Conservation (phyloP, 148 eudicot genomes). For the Beta vulgaris region DNA sequence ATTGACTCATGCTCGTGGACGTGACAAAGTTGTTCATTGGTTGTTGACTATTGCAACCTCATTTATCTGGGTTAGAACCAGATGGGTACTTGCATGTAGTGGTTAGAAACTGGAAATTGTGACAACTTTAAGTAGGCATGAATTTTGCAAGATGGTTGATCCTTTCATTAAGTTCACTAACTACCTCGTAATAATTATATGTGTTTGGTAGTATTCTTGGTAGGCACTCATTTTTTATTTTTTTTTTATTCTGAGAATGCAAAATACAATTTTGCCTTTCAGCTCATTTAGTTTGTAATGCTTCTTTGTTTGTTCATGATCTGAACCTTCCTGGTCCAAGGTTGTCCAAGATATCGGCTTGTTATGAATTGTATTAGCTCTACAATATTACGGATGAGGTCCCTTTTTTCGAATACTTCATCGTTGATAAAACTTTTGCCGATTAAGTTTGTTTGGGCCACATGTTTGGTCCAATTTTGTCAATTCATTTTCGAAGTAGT, state of each 20-base stretch:
- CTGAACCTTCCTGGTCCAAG: not conserved
- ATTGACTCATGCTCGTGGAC: too few species aligned
- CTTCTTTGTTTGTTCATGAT: not conserved
- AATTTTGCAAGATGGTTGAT: not conserved
- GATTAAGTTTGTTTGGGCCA: not conserved
- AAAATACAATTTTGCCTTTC: too few species aligned
- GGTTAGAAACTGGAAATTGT: not conserved
- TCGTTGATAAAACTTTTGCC: not conserved
- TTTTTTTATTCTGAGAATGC: not conserved
- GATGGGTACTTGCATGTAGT: too few species aligned
- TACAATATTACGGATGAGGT: not conserved
- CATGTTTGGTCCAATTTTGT: not conserved
- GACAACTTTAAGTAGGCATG: not conserved
- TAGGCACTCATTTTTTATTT: not conserved
- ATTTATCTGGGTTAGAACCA: too few species aligned
- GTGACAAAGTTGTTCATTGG: too few species aligned
- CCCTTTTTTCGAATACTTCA: not conserved
- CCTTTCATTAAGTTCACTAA: not conserved
- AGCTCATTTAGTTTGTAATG: too few species aligned
- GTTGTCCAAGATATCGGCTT: not conserved
- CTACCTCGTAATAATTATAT: not conserved
- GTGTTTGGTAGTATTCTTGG: not conserved
- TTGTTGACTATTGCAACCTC: too few species aligned
- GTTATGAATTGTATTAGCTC: not conserved
- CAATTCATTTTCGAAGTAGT: not conserved